phyloP scores from a whole-genome alignment of 2,329 filamentous ascomycete species.

The Trichoderma atrobrunneum region DNA sequence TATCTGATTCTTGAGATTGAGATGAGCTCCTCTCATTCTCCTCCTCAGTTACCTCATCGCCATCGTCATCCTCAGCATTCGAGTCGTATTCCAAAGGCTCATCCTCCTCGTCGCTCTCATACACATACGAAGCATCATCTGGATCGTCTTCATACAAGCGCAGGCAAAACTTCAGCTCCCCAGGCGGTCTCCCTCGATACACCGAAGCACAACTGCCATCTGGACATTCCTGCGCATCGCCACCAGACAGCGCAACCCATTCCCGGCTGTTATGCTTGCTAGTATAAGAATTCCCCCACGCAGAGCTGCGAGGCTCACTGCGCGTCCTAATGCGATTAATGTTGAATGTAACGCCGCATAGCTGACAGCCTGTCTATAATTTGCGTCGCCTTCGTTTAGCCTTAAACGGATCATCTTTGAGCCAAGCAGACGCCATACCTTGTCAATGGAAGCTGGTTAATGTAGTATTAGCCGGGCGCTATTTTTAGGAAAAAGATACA shows the following conservation, averaged over 20 bases:
- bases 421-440: neutral
- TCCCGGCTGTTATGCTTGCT: slow-evolving; percentile 3
- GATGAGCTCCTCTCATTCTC: neutral
- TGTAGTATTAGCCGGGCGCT: neutral
- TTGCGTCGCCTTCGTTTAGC: neutral
- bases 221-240: neutral
- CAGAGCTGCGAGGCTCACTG: slow-evolving; percentile 24
- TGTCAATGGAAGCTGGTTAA: neutral
- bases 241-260: neutral
- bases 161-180: neutral
- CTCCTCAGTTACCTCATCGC: neutral
- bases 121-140: slow-evolving; percentile 7
- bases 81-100: slow-evolving; percentile 12
- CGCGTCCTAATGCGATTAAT: slow-evolving; percentile 26
- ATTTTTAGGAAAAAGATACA: neutral
- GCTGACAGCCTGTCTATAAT: slow-evolving; percentile 24
- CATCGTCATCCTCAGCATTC: neutral
- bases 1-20: neutral
- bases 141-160: neutral
- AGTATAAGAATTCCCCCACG: slow-evolving; percentile 12
- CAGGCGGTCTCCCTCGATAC: neutral
- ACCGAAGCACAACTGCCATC: slow-evolving; percentile 20
- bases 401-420: too few relatives aligned
- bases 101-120: neutral
- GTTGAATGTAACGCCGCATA: slow-evolving; percentile 32